Conservation (phyloP, 805 yeast species). For the Middelhovenomyces tepae region DNA sequence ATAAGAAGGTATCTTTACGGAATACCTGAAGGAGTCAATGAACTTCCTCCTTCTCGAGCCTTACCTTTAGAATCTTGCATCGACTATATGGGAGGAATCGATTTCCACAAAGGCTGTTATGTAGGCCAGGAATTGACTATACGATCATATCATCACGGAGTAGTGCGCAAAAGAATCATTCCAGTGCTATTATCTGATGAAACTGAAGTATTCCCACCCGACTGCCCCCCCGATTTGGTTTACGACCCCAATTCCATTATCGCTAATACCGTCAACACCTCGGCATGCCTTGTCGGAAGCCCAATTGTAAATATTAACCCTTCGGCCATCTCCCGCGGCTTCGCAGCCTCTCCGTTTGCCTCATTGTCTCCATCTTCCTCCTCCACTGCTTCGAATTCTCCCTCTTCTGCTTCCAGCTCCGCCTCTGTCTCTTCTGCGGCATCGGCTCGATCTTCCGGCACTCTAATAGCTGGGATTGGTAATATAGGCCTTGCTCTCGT, state of each 20-base stretch:
- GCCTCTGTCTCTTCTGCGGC: constrained; percentile 16
- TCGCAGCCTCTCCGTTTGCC: constrained; percentile 16
- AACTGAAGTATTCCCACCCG: constrained; percentile 15
- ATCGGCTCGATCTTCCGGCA: constrained; percentile 45
- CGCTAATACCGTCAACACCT: constrained; percentile 3
- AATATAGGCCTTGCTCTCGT: constrained; percentile 61
- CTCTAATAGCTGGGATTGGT: constrained; percentile 45
- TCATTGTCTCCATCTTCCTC: constrained; percentile 3
- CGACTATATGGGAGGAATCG: constrained; percentile 74
- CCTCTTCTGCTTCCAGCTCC: constrained; percentile 5
- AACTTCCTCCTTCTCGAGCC: constrained; percentile 39
- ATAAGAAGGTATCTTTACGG: constrained; percentile 40
- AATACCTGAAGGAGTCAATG: constrained; percentile 45
- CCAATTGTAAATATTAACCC: constrained; percentile 9
- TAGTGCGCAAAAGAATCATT: constrained; percentile 70
- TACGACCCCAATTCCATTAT: constrained; percentile 11
- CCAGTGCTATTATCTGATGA: constrained; percentile 44
- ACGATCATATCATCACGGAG: constrained; percentile 75
- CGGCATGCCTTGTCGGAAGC: constrained; percentile 12
- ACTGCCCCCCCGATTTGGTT: constrained; percentile 12
- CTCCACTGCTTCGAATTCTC: neutral
- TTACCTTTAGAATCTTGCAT: constrained; percentile 80
- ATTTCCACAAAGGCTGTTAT: constrained; percentile 89
- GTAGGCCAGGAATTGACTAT: constrained; percentile 94
- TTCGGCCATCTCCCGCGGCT: neutral